These are phyloP conservation scores for Solanum chmielewskii DNA, from an alignment of 257 asterid genomes.

Conservation along the genomic window DNA sequence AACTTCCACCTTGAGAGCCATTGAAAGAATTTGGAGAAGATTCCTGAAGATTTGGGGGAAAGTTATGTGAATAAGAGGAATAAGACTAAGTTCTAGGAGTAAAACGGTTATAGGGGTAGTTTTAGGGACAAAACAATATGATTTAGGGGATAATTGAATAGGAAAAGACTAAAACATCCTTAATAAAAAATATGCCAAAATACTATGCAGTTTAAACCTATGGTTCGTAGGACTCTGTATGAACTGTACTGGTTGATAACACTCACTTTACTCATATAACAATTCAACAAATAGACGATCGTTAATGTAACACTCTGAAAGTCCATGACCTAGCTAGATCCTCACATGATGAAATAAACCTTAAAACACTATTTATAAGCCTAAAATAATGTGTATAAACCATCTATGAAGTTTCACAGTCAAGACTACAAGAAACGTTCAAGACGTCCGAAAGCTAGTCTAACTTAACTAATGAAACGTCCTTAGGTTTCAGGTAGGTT, in stretches of 20 bases:
- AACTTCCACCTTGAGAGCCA: neutral
- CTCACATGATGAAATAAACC: no score
- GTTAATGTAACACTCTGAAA: no score
- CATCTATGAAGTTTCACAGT: no score
- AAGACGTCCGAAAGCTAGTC: no score
- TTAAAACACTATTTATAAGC: no score
- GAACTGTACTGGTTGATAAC: neutral
- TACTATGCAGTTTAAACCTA: neutral
- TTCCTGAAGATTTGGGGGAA: neutral
- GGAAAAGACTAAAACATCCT: neutral
- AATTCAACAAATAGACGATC: neutral
- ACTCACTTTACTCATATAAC: neutral
- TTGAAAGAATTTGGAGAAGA: neutral
- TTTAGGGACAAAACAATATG: neutral
- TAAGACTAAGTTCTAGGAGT: neutral
- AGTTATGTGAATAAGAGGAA: neutral
- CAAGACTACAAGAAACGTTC: no score
- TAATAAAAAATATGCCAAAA: no score
- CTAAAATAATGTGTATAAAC: no score
- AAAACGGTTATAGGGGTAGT: neutral
- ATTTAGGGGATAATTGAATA: neutral
- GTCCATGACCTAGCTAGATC: no score
- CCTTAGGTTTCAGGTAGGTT: no score
- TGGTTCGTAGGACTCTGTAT: neutral
- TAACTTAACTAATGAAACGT: no score